Conservation (phyloP, 2,329 filamentous ascomycete species). For the Pseudogymnoascus pannorum region DNA sequence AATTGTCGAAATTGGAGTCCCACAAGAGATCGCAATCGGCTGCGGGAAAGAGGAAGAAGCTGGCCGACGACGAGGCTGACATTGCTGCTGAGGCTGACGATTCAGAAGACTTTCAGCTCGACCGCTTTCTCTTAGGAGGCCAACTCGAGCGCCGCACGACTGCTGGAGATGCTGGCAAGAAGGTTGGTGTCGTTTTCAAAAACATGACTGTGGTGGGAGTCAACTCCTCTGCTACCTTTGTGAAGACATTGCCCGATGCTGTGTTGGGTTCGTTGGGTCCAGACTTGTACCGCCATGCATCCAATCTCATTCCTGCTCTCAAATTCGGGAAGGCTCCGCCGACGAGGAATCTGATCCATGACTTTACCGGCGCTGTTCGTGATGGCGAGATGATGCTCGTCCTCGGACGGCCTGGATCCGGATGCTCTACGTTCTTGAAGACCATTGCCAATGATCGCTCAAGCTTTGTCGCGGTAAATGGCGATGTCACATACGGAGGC, state of each 20-base stretch:
- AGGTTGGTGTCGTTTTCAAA: conserved; percentile 70
- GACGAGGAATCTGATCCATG: conserved; percentile 46
- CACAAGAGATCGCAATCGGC: neutral
- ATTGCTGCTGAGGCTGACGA: conserved; percentile 29
- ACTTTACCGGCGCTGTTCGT: conserved; percentile 60
- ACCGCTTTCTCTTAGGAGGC: conserved; percentile 64
- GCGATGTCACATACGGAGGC: conserved; percentile 65
- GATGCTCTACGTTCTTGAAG: conserved; percentile 72
- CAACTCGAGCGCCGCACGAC: conserved; percentile 64
- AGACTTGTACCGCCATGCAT: conserved; percentile 61
- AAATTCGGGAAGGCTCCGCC: conserved; percentile 18
- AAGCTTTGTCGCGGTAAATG: conserved; percentile 57
- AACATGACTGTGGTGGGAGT: conserved; percentile 68
- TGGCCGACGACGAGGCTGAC: neutral
- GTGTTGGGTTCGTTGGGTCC: conserved; percentile 73
- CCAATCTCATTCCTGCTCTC: conserved; percentile 22
- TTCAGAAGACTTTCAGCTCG: conserved; percentile 58
- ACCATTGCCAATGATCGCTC: conserved; percentile 63
- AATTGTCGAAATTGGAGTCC: neutral
- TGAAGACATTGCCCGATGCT: conserved; percentile 66
- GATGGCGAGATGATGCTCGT: conserved; percentile 68
- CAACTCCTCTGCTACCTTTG: conserved; percentile 58
- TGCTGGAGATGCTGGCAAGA: conserved; percentile 62
- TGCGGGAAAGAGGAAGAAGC: neutral
- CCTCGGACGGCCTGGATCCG: conserved; percentile 64